Base-by-base conservation (phyloP, 1,284 basidiomycete genomes). In the Boletellus sp. region DNA sequence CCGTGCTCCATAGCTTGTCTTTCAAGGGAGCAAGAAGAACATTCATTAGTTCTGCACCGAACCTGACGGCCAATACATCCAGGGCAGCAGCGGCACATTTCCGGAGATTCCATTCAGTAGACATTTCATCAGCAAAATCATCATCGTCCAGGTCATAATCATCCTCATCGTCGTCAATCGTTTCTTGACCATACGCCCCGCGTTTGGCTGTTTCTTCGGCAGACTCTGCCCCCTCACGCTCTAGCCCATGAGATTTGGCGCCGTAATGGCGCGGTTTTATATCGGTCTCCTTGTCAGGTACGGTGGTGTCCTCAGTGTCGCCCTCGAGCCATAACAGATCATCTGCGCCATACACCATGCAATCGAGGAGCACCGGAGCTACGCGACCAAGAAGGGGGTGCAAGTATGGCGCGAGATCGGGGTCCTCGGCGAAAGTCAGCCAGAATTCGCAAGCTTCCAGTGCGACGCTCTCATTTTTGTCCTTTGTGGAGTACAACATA, bases 401-500 rank as follows among this genome's bases (percentile, higher is more conserved):
- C 23, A 99, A 76, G 67, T 89, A 91, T 13, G 84, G 81, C 14
- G 84, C 82, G 21, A 99, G 77, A 41, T 91, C 85, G 13, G 84
- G 82, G 61, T 98, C 93, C 67, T 99, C 96, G 14, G 96, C 94
- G 63, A 99, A 99, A 1, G 95, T 97, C 53, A 99, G 79, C 96
- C 96, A 99, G 71, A 99, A 99, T 75, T 99, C 96, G 78, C 94
- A 97, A 11, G 96, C 96, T 71, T 97, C 94, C 34, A 97, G 76
- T 4, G 94, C 93, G 43, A 97, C 93, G 48, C 84, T 84, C 71
- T 96, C 93, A 68, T 98, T 91, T 70, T 89, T 86, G 76, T 98
- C 95, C 68, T 94, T 92, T 9, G 93, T 98, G 29, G 93, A 97
- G 72, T 94, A 99, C 32, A 98, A 79, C 91, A 99, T 99, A 71